phyloP scores from a whole-genome alignment of 768 basidiomycete species.

The Daedaleopsis sinensis region DNA sequence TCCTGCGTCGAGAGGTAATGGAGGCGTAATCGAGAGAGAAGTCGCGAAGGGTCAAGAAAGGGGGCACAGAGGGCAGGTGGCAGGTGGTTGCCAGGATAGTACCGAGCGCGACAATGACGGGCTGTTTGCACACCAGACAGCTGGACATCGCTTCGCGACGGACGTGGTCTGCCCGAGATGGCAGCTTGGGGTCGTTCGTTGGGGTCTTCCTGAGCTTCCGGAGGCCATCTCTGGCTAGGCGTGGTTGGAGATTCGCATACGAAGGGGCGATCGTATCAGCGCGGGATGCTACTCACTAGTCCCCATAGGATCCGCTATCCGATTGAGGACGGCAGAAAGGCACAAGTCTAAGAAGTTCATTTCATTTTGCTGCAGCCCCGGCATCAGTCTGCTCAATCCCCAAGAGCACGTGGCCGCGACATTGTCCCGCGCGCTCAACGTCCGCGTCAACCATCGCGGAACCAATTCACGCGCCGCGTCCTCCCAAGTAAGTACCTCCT shows the following conservation, averaged over 20 bases:
- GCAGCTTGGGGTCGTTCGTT: not conserved
- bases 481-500: too few relatives aligned
- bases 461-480: not conserved
- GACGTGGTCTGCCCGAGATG: not conserved
- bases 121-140: not conserved
- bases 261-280: not conserved
- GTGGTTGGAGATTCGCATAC: not conserved
- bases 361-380: not conserved
- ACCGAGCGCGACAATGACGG: not conserved
- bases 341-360: not conserved
- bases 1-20: not conserved
- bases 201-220: not conserved
- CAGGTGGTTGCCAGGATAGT: not conserved
- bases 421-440: not conserved
- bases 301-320: conserved; percentile 8
- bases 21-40: not conserved
- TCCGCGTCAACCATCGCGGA: conserved; percentile 2
- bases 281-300: not conserved
- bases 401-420: conserved; percentile 18
- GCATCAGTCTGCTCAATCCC: not conserved
- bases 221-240: not conserved
- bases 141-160: too few relatives aligned
- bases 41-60: not conserved
- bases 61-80: not conserved
- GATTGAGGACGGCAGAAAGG: not conserved